A percentile compares a stretch with the other conserved stretches of the same genome.
phyloP scores from a whole-genome alignment of 106 monocot species.

The Dendrobium huoshanense region DNA sequence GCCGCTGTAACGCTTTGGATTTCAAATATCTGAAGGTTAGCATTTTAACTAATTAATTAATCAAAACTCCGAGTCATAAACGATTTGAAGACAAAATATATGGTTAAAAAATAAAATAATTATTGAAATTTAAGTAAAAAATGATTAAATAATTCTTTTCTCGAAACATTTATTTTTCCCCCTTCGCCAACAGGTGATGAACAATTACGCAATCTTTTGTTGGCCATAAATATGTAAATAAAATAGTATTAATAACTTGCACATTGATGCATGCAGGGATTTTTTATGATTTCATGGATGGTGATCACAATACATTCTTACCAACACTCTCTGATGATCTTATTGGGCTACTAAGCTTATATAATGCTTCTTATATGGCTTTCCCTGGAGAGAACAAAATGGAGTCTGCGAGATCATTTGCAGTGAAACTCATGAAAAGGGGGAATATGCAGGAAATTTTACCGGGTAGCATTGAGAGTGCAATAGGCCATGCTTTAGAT shows the following conservation, averaged over 20 bases:
- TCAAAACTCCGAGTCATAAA: not conserved
- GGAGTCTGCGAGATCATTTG: not conserved
- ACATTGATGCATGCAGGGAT: not conserved
- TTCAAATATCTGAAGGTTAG: not conserved
- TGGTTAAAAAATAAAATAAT: no score
- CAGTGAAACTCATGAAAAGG: not conserved
- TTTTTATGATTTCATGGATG: not conserved
- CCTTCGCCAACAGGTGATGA: no score
- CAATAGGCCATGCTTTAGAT: not conserved
- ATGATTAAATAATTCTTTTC: no score
- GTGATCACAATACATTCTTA: not conserved
- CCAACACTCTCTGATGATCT: not conserved
- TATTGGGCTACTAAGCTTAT: conserved; percentile 1
- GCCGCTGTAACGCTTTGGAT: not conserved
- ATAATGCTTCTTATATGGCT: conserved; percentile 1
- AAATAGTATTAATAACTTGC: no score
- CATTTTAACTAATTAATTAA: not conserved
- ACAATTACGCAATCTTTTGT: no score
- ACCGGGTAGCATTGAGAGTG: not conserved
- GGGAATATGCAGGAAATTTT: not conserved
- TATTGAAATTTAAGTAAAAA: no score
- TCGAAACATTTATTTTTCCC: no score
- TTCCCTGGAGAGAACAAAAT: not conserved
- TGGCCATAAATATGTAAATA: no score
- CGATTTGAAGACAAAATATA: no score